phyloP scores from a whole-genome alignment of 2,329 filamentous ascomycete genomes.

The Ceratocystis huliohia region DNA sequence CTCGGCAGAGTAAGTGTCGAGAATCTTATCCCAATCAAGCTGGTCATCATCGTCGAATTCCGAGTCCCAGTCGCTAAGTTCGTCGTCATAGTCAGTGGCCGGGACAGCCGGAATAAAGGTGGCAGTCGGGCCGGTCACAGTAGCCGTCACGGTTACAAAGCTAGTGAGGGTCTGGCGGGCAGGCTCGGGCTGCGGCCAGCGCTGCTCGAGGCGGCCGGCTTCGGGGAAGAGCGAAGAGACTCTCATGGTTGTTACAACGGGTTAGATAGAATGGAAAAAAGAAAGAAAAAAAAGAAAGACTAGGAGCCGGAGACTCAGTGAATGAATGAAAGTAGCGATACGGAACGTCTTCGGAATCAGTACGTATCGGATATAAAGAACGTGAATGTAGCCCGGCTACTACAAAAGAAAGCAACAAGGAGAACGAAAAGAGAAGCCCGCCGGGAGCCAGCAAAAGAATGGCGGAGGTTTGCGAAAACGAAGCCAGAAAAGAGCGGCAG shows the following conservation, averaged over 20 bases:
- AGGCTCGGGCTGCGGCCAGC: conserved; percentile 11
- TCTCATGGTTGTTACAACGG: conserved; percentile 11
- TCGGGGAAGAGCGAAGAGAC: conserved; percentile 9
- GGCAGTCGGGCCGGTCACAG: not conserved
- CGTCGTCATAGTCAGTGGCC: not conserved
- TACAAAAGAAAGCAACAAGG: conserved; percentile 10
- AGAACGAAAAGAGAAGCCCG: conserved; percentile 10
- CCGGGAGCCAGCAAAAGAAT: conserved; percentile 16
- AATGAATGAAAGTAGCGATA: conserved; percentile 5
- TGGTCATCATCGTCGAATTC: conserved; percentile 16
- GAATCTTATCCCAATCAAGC: conserved; percentile 11
- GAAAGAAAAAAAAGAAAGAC: conserved; percentile 11
- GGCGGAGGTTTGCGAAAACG: not conserved
- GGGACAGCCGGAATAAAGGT: not conserved
- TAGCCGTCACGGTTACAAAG: not conserved
- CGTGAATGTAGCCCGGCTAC: conserved; percentile 19
- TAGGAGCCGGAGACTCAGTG: not conserved
- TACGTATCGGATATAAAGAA: conserved; percentile 1
- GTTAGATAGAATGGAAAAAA: not conserved
- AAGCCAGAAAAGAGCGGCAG: conserved; percentile 7
- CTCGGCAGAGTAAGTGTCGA: conserved; percentile 3
- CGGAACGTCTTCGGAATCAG: not conserved
- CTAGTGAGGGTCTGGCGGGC: not conserved
- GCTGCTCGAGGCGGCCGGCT: conserved; percentile 11
- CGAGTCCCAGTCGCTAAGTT: conserved; percentile 18